These are phyloP conservation scores for Talaromyces nanjingensis DNA, from an alignment of 495 filamentous ascomycete species.

Conservation along the genomic window DNA sequence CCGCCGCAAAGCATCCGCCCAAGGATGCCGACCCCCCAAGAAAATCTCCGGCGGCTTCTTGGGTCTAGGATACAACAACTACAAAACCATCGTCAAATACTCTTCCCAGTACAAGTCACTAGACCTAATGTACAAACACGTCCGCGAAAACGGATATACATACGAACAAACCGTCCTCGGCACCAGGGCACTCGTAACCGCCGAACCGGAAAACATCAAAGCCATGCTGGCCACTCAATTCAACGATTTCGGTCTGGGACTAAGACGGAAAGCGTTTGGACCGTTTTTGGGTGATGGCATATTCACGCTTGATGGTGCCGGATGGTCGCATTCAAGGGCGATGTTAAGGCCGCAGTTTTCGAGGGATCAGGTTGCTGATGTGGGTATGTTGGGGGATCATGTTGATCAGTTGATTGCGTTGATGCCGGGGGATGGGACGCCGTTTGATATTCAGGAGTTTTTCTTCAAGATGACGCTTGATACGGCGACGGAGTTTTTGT, in stretches of 20 bases:
- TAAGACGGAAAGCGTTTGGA: conserved; percentile 34
- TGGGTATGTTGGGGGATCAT: conserved; percentile 49
- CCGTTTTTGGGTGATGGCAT: conserved; percentile 55
- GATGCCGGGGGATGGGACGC: conserved; percentile 35
- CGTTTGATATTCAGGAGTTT: conserved; percentile 55
- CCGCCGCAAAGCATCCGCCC: conserved; percentile 26
- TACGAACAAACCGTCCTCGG: conserved; percentile 24
- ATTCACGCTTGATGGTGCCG: conserved; percentile 62
- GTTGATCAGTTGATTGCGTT: conserved; percentile 44
- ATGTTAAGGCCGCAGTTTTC: conserved; percentile 49
- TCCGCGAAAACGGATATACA: conserved; percentile 26
- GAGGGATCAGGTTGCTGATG: conserved; percentile 41
- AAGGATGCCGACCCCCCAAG: conserved; percentile 27
- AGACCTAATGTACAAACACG: conserved; percentile 26
- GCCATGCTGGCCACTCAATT: conserved; percentile 78
- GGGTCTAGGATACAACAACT: conserved; percentile 28
- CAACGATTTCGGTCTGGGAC: conserved; percentile 51
- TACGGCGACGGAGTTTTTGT: conserved; percentile 61
- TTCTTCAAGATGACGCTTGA: conserved; percentile 60
- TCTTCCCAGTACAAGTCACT: conserved; percentile 12
- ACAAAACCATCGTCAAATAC: conserved; percentile 18
- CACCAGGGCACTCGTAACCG: conserved; percentile 41
- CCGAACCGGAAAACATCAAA: conserved; percentile 82
- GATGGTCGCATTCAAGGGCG: conserved; percentile 54
- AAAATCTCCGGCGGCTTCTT: conserved; percentile 17